Percentiles rank a stretch among this genome's conserved stretches.
These are phyloP conservation scores for Boletus mariae DNA, from an alignment of 1,284 basidiomycete species.

Conservation along the genomic window DNA sequence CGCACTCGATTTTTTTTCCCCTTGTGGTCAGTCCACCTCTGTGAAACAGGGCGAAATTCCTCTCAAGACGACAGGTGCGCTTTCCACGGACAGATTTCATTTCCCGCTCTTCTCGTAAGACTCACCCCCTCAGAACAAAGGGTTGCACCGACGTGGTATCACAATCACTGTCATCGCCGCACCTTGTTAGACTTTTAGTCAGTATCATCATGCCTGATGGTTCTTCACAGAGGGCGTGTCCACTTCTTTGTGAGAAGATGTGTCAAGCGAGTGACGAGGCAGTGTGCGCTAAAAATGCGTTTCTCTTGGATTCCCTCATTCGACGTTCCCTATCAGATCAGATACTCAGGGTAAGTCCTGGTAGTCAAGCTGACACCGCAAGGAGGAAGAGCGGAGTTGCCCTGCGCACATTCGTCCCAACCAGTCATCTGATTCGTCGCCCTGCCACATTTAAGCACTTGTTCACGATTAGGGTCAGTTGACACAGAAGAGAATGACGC, in stretches of 20 bases:
- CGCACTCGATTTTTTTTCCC: background rate
- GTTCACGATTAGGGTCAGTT: slow-evolving; percentile 1
- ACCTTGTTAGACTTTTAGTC: slow-evolving; percentile 29
- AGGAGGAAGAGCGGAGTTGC: slow-evolving; percentile 19
- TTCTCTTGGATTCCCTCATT: slow-evolving; percentile 23
- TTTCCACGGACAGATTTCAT: slow-evolving; percentile 10
- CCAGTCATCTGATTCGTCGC: slow-evolving; percentile 11
- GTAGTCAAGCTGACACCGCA: slow-evolving; percentile 15
- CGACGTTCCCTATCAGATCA: slow-evolving; percentile 3
- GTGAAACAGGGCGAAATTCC: background rate
- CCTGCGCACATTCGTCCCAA: slow-evolving; percentile 8
- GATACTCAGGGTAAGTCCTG: slow-evolving; percentile 3
- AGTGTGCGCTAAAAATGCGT: slow-evolving; percentile 26
- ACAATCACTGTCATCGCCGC: background rate
- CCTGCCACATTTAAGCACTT: background rate
- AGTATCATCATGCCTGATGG: slow-evolving; percentile 17
- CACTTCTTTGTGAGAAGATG: slow-evolving; percentile 15
- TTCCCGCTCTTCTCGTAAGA: slow-evolving; percentile 3
- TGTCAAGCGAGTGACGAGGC: slow-evolving; percentile 15
- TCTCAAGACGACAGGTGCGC: background rate
- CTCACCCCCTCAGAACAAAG: slow-evolving; percentile 9
- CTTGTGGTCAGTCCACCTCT: background rate
- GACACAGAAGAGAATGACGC: slow-evolving; percentile 6
- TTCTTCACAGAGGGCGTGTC: slow-evolving; percentile 9
- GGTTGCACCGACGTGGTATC: slow-evolving; percentile 16